Evolutionary conservation across 2,329 filamentous ascomycete genomes (phyloP).

Genomic region (Penicillium frequentans): DNA sequence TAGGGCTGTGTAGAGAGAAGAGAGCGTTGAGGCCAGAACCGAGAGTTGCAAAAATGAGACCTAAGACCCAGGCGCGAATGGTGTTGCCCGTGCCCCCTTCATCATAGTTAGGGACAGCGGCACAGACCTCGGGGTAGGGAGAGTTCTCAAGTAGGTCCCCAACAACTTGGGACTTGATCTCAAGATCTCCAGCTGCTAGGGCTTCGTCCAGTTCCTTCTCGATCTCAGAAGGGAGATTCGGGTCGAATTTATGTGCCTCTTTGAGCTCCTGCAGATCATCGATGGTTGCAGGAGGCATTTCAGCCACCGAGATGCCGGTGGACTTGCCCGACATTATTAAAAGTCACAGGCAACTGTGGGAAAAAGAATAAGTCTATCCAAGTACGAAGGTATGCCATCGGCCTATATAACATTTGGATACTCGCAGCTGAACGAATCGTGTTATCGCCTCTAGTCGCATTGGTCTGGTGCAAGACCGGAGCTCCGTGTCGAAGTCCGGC

Average conservation of each 20-base stretch:
- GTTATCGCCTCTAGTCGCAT: no score
- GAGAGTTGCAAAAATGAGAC: constrained; percentile 60
- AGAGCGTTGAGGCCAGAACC: constrained; percentile 64
- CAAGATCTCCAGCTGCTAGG: constrained; percentile 55
- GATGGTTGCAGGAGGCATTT: constrained; percentile 29
- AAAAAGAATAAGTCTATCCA: no score
- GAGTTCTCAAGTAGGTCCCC: constrained; percentile 66
- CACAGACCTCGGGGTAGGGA: constrained; percentile 67
- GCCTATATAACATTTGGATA: no score
- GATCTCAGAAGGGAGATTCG: neutral
- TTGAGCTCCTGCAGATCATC: constrained; percentile 57
- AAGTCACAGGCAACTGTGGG: neutral
- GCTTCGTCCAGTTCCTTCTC: constrained; percentile 37
- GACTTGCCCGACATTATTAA: neutral
- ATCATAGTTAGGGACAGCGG: constrained; percentile 65
- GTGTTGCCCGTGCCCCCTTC: constrained; percentile 66
- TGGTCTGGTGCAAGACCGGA: no score
- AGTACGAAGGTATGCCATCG: no score
- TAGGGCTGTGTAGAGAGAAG: constrained; percentile 58
- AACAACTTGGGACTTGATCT: constrained; percentile 51
- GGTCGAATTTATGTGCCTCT: constrained; percentile 50
- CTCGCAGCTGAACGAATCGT: no score
- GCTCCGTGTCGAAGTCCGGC: no score
- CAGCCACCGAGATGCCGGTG: neutral
- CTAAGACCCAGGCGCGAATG: constrained; percentile 64